Percentiles rank a stretch among this genome's conserved stretches.
Evolutionary conservation across 495 filamentous ascomycete genomes (phyloP).

Genomic region (Thermothielavioides terrestris): DNA sequence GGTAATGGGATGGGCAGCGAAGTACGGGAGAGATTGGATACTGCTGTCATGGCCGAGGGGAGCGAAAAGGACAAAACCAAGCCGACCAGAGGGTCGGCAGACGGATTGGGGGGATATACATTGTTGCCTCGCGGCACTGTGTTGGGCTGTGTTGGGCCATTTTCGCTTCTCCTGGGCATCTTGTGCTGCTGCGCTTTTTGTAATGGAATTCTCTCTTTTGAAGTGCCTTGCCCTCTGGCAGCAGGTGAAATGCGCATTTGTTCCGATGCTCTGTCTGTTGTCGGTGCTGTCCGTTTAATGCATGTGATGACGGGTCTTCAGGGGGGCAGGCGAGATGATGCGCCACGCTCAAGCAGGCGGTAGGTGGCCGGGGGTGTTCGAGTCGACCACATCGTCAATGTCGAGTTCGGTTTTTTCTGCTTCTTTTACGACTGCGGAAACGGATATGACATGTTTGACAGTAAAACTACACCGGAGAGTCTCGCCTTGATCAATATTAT

Average conservation of each 20-base stretch:
- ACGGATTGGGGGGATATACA: slow-evolving; percentile 13
- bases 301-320: no score
- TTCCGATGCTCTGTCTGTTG: no score
- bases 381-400: not conserved
- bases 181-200: slow-evolving; percentile 17
- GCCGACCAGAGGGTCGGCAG: no score
- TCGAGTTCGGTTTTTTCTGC: not conserved
- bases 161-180: slow-evolving; percentile 24
- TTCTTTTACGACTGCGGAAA: not conserved
- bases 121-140: slow-evolving; percentile 40
- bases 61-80: slow-evolving; percentile 16
- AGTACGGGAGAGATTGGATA: not conserved
- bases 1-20: no score
- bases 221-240: no score
- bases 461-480: not conserved
- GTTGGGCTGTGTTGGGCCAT: slow-evolving; percentile 21
- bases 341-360: no score
- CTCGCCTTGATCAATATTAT: no score
- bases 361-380: no score
- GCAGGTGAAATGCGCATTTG: no score
- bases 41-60: not conserved
- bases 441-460: not conserved
- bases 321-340: no score
- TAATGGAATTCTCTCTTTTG: not conserved
- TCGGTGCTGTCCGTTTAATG: no score